Percentiles rank a stretch among this genome's conserved stretches.
Conservation (phyloP, 2,329 filamentous ascomycete genomes). For the Fusarium palustre region DNA sequence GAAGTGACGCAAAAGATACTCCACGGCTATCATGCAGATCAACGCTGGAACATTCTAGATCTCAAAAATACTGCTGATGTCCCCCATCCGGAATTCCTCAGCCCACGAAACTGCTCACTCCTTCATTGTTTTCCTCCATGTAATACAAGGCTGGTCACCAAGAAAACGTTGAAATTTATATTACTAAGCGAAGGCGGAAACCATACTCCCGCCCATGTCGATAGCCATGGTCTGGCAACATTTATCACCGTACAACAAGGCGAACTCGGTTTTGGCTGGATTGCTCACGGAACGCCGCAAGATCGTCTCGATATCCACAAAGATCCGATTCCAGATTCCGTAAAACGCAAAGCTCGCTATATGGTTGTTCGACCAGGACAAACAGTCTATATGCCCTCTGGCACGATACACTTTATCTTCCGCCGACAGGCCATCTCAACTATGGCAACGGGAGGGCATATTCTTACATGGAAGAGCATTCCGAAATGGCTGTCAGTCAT, state of each 20-base stretch:
- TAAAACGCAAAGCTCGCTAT: background rate
- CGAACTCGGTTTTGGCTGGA: background rate
- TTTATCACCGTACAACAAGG: background rate
- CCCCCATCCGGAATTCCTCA: background rate
- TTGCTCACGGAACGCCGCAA: background rate
- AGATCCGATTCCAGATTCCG: background rate
- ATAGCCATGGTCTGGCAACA: background rate
- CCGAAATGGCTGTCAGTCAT: background rate
- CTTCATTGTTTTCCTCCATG: background rate
- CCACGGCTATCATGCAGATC: fast-evolving
- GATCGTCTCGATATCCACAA: background rate
- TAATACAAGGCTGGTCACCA: background rate
- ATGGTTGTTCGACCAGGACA: background rate
- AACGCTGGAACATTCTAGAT: background rate
- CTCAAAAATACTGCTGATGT: background rate
- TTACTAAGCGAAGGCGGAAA: background rate
- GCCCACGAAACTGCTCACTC: background rate
- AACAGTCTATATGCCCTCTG: background rate
- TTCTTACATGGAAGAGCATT: background rate
- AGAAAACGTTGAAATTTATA: background rate
- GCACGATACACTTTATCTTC: background rate
- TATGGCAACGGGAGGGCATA: background rate
- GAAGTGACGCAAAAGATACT: background rate
- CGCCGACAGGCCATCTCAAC: background rate
- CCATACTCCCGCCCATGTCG: background rate